These are phyloP conservation scores for Porpolomopsis calyptriformis DNA, from an alignment of 768 basidiomycete genomes.

Conservation along the genomic window DNA sequence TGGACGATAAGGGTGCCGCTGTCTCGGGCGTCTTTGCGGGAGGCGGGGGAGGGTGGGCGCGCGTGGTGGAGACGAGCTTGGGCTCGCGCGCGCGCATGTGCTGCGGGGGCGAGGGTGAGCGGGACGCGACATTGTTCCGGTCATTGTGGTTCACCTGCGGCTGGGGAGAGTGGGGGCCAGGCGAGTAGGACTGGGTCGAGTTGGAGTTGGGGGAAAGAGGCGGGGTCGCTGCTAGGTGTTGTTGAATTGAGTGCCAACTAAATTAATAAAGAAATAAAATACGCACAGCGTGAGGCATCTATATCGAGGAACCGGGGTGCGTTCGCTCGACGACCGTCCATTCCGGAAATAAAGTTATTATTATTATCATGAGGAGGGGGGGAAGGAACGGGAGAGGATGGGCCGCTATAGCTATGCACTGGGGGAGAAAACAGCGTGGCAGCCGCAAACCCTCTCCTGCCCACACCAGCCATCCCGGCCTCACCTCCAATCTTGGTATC, in stretches of 20 bases:
- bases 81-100: conserved; percentile 7
- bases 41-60: conserved; percentile 5
- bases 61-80: conserved; percentile 7
- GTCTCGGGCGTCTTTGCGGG: conserved; percentile 10
- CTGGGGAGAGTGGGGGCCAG: conserved; percentile 31
- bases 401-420: no score
- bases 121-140: conserved; percentile 9
- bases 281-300: conserved; percentile 19
- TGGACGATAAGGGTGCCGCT: conserved; percentile 15
- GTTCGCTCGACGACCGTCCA: conserved; percentile 21
- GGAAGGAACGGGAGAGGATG: no score
- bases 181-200: conserved; percentile 30
- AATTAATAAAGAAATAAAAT: not conserved
- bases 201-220: conserved; percentile 39
- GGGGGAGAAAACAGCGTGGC: no score
- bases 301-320: conserved; percentile 38
- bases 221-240: conserved; percentile 25
- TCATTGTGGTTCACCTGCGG: conserved; percentile 22
- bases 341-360: conserved; percentile 10
- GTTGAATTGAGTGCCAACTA: conserved; percentile 1
- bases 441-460: conserved; percentile 57
- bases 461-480: conserved; percentile 88
- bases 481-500: conserved; percentile 68
- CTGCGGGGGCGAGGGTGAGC: conserved; percentile 18
- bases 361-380: conserved; percentile 4